Evolutionary conservation across 1,284 basidiomycete genomes (phyloP), one percentile per base, ranked within the genome.

Genomic region (Porogramme epimiltina): DNA sequence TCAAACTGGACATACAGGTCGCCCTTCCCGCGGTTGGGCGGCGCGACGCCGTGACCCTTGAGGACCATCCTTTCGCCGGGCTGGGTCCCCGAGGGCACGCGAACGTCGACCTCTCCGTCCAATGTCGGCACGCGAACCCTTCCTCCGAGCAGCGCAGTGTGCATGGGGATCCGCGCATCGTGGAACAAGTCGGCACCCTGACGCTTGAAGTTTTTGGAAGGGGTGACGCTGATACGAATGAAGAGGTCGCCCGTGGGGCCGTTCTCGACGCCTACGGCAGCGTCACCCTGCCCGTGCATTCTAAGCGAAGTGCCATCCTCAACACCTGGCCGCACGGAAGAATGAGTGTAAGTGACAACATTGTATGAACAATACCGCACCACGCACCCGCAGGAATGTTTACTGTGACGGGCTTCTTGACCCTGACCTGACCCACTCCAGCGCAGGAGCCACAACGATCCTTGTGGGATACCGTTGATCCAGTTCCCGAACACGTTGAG

Each of bases 281-380:
- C 88, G 72, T 99, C 95, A 31, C 97, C 97, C 42, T 82, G 81
- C 37, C 85, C 85, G 11, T 91, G 84, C 45, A 99, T 77, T 56
- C 92, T 88, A 61, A 99, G 83, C 51, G 87, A 85, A 91, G 96
- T 97, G 24, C 97, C 97, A 69, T 99, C 95, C 70, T 99, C 97
- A 47, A 98, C 90, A 51, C 95, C 94, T 87, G 62, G 25, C n/a
- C 45, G 60, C 28, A 46, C 23, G 38, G 18, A 8, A 31, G 6
- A 31, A 6, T 6, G 28, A 31, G 28, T 13, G 28, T 31, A 6
- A 31, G 28, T 31, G 28, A 31, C 28, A 31, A 8, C n/a, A n/a
- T n/a, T n/a, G n/a, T n/a, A n/a, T 31, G 28, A 31, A 31, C 13
- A 31, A 8, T 31, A 31, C 28, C 8, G 28, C 28, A 31, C 38